A percentile compares a stretch with the other conserved stretches of the same genome.
phyloP scores from a whole-genome alignment of 768 basidiomycete species.

The Lenzites betulinus region DNA sequence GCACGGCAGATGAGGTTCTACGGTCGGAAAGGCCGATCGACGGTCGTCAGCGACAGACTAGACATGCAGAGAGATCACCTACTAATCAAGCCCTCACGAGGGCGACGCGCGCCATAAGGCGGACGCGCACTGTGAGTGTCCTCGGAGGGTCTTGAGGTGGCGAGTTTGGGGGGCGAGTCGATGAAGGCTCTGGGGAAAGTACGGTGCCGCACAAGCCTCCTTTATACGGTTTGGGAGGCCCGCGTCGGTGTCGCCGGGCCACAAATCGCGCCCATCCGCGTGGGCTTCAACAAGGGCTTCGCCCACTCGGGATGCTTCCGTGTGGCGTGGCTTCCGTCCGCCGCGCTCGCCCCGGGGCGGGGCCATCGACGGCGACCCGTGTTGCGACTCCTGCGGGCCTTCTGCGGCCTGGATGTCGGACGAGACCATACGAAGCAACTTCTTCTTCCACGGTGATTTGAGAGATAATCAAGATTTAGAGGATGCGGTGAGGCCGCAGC shows the following conservation, averaged over 20 bases:
- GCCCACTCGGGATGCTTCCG: background rate
- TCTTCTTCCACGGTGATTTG: background rate
- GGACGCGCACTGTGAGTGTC: background rate
- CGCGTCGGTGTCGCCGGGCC: background rate
- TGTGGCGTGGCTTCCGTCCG: background rate
- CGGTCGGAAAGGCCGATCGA: background rate
- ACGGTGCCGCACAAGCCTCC: background rate
- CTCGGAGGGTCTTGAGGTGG: background rate
- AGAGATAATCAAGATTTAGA: background rate
- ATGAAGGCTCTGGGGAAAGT: background rate
- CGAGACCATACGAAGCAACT: background rate
- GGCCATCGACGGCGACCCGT: background rate
- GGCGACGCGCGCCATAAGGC: background rate
- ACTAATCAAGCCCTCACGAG: background rate
- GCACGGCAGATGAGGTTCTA: background rate
- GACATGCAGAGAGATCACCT: background rate
- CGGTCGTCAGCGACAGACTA: background rate
- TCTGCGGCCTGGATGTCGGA: background rate
- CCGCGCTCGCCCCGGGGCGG: background rate
- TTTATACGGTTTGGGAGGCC: background rate
- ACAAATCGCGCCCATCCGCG: background rate
- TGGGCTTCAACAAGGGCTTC: background rate
- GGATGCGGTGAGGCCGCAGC: background rate
- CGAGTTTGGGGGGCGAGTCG: background rate
- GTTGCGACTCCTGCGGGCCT: background rate